Percentiles rank a stretch among this genome's conserved stretches.
Evolutionary conservation across 495 filamentous ascomycete genomes (phyloP).

Genomic region (Annulohypoxylon moriforme): DNA sequence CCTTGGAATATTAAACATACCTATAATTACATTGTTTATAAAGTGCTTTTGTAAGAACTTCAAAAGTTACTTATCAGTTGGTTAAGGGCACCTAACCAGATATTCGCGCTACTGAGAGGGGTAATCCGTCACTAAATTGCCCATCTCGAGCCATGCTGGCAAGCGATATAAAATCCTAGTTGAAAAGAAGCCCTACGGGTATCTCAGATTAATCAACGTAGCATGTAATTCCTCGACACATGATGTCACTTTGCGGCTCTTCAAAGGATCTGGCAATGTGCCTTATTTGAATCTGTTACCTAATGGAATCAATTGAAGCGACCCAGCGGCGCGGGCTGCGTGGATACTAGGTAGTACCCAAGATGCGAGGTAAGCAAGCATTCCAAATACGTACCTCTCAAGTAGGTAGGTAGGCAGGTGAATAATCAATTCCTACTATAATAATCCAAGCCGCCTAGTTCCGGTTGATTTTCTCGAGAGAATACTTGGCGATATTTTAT

Average conservation of each 20-base stretch:
- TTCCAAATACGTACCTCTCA: neutral
- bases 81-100: neutral
- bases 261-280: neutral
- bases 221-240: neutral
- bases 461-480: neutral
- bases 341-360: neutral
- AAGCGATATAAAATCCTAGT: neutral
- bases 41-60: neutral
- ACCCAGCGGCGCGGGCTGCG: neutral
- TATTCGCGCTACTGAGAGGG: neutral
- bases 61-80: neutral
- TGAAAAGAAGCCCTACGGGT: neutral
- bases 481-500: neutral
- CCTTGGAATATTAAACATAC: too few relatives aligned
- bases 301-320: constrained; percentile 1
- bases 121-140: neutral
- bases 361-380: neutral
- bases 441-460: neutral
- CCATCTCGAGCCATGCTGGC: neutral
- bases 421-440: neutral
- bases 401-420: neutral
- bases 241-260: constrained; percentile 32
- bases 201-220: neutral
- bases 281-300: neutral
- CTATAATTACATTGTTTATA: too few relatives aligned